Base-by-base conservation (phyloP, 352 stramenopile species). In the Poterioochromonas sp. region DNA sequence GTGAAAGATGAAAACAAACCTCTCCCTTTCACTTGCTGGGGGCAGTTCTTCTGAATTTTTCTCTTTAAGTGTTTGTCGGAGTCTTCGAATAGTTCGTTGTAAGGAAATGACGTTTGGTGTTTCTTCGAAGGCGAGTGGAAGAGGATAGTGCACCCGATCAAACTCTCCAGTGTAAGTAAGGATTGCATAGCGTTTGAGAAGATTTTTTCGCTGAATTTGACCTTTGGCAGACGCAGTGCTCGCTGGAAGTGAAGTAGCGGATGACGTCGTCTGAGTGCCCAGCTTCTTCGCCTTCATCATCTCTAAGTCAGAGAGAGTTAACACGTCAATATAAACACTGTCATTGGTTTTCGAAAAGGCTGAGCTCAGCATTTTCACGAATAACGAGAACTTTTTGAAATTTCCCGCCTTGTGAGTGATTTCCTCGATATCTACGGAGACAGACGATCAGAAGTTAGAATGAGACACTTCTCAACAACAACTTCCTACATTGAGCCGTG, bases 131-230 rank as follows among this genome's bases (percentile, higher is more conserved):
- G 78, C 84, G 11, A 97, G 84, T 32, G 92, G 92, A 20, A 97
- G 82, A 8, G 92, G 92, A 78, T 95, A 97, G 82, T 97, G 92
- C 11, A 97, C 92, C 37, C 90, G 86, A 65, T 97, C 92, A 76
- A 95, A 97, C 78, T 96, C 90, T 0, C 91, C 91, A 0, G 87
- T 88, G 79, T 97, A 97, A 0, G 92, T 97, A 37, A 97, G 78
- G 76, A 97, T 96, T 12, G 97, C 82, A 82, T 95, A 97, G 26
- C 91, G 83, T 80, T 96, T 96, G n/a, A n/a, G n/a, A n/a, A n/a
- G n/a, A n/a, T n/a, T n/a, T n/a, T n/a, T n/a, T n/a, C n/a, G n/a
- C 62, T 82, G 85, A 37, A 53, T 58, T 26, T 65, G 37, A 26
- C 26, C 2, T 8, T 40, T 5, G 20, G 63, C 62, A 8, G 76